phyloP scores from a whole-genome alignment of 306 rosid genomes.

The Inga oerstediana region DNA sequence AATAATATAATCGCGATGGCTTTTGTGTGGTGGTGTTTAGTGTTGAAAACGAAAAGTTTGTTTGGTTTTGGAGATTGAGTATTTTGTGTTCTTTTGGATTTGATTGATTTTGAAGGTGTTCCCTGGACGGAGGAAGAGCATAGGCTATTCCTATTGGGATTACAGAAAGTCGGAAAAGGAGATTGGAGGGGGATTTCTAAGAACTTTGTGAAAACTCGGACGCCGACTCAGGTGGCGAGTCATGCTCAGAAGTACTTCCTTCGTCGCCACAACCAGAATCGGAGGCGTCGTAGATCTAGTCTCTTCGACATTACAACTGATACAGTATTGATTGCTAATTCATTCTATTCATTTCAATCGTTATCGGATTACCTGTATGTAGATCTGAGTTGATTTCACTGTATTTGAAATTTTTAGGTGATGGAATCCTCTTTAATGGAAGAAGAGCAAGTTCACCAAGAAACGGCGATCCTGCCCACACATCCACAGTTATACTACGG shows the following conservation, averaged over 20 bases:
- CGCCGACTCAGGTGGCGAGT: conserved; percentile 95
- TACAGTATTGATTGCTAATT: conserved; percentile 35
- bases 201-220: conserved; percentile 91
- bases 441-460: conserved; percentile 52
- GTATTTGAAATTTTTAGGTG: conserved; percentile 35
- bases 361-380: background rate
- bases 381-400: conserved; percentile 3
- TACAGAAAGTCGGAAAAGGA: conserved; percentile 86
- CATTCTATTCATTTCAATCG: background rate
- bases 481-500: conserved; percentile 49
- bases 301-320: conserved; percentile 94
- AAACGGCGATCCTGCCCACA: conserved; percentile 31
- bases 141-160: conserved; percentile 68
- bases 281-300: conserved; percentile 95
- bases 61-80: background rate
- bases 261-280: conserved; percentile 71
- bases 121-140: conserved; percentile 97
- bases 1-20: background rate
- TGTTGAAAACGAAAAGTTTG: background rate
- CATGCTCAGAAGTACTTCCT: conserved; percentile 97
- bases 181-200: conserved; percentile 98
- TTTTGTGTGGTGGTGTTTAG: background rate
- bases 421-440: conserved; percentile 60
- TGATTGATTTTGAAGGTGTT: conserved; percentile 48
- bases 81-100: background rate